Evolutionary conservation across 2,329 filamentous ascomycete species (phyloP), one percentile per base, ranked within the genome.

Genomic region (Paracoccidioides brasiliensis): DNA sequence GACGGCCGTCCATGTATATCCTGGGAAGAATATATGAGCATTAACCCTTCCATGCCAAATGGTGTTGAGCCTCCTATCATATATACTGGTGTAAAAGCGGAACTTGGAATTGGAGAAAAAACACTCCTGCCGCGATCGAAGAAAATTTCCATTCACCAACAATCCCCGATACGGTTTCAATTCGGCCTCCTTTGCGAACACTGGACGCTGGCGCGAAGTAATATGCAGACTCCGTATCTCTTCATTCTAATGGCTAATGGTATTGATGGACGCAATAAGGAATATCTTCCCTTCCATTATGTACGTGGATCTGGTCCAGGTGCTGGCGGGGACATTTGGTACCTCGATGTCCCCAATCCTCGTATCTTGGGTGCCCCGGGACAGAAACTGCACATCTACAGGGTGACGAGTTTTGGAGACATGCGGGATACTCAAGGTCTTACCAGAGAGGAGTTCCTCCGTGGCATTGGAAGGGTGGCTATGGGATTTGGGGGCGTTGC

Each of bases 21-120:
- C 0, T 97, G 90, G 88, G 86, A 90, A 61, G 86, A 94, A 63
- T 97, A 95, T 67, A 81, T 86, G 55, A 69, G 82, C 15, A 85
- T 85, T 3, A 78, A 80, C 44, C 71, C 76, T 0, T 61, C 59
- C 33, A 70, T 67, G 59, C 75, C 69, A 4, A 61, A 72, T 50
- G 68, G 70, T 58, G 68, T 72, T 45, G 71, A 74, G 56, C 71
- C 68, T 49, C 69, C 74, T 10, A 69, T 70, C 5, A 69, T 79
- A n/a, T 82, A 74, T 64, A 66, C 64, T 15, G 72, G 72, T 49
- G 72, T 70, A 15, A 67, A 71, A n/a, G 67, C 72, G 32, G 70
- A 77, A 30, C 75, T 81, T 63, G 78, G 75, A 10, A 69, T 84
- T 12, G 72, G 72, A 10, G 70, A 74, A 44, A 76, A 76, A 12